These are phyloP conservation scores for Jackrogersella multiformis DNA, from an alignment of 495 filamentous ascomycete species.

Conservation along the genomic window DNA sequence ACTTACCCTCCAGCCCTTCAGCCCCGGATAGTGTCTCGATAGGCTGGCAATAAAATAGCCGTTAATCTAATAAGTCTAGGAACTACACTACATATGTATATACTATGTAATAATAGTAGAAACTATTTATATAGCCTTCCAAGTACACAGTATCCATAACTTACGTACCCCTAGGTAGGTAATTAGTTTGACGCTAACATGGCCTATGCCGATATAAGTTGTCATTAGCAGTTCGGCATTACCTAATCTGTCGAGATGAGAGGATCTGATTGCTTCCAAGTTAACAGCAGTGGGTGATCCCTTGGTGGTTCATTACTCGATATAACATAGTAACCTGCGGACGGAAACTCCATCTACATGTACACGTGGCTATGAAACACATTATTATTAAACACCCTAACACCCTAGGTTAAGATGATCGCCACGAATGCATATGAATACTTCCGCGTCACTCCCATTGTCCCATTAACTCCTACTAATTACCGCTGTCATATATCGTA, in stretches of 20 bases:
- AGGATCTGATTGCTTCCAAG: background rate
- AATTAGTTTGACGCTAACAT: slow-evolving; percentile 19
- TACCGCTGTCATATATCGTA: background rate
- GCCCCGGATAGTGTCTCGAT: slow-evolving; percentile 13
- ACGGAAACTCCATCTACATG: slow-evolving; percentile 14
- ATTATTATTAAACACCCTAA: slow-evolving; percentile 12
- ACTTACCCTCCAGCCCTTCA: slow-evolving; percentile 5
- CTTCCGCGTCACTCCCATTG: slow-evolving; percentile 8
- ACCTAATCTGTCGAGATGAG: slow-evolving; percentile 25
- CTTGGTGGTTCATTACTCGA: slow-evolving; percentile 3
- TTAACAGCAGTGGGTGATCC: background rate
- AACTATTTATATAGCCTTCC: too few species aligned
- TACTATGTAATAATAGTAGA: background rate
- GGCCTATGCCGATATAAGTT: slow-evolving; percentile 23
- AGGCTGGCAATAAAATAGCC: slow-evolving; percentile 3
- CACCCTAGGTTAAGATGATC: background rate
- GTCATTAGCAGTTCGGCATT: slow-evolving; percentile 10
- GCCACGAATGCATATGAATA: slow-evolving; percentile 31
- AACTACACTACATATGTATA: background rate
- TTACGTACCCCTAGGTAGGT: too few species aligned
- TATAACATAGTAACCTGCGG: slow-evolving; percentile 14
- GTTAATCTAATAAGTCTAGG: background rate
- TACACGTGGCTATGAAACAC: slow-evolving; percentile 44
- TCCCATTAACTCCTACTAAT: background rate
- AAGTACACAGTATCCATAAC: background rate